Conservation (phyloP, 2,329 filamentous ascomycete genomes). For the Pseudocercospora fuligena region DNA sequence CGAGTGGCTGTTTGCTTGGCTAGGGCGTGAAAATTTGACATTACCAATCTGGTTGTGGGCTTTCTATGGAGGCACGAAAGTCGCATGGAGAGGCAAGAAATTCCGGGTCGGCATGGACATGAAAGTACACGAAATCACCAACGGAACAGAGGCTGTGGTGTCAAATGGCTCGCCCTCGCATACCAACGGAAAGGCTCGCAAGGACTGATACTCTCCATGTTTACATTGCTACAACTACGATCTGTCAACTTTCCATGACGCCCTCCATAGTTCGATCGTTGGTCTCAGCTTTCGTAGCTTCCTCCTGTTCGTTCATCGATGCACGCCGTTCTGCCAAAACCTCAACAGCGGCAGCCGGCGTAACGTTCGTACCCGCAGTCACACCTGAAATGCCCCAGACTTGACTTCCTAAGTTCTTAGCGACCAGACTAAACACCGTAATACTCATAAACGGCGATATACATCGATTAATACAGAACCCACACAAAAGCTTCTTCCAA, state of each 20-base stretch:
- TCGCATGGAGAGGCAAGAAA: conserved; percentile 81
- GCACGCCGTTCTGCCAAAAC: background rate
- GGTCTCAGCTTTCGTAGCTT: background rate
- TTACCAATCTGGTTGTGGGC: conserved; percentile 91
- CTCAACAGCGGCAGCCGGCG: conserved; percentile 1
- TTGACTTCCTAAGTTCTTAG: conserved; percentile 32
- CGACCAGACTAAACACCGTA: conserved; percentile 32
- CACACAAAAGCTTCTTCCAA: conserved; percentile 30
- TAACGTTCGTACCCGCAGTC: conserved; percentile 11
- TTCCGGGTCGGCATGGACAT: conserved; percentile 86
- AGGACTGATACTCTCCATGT: background rate
- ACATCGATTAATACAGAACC: conserved; percentile 31
- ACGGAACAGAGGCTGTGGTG: background rate
- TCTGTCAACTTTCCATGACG: background rate
- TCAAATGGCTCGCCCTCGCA: background rate
- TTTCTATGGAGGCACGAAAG: conserved; percentile 82
- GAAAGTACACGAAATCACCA: conserved; percentile 65
- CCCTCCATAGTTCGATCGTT: background rate
- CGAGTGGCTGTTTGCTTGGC: conserved; percentile 81
- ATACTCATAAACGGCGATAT: conserved; percentile 31
- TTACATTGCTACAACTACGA: background rate
- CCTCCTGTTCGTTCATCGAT: background rate
- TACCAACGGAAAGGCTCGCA: conserved; percentile 14
- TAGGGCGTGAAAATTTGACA: conserved; percentile 80
- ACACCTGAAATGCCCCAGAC: conserved; percentile 21